Evolutionary conservation across 1,139 yeast species (phyloP), one percentile per base, ranked within the genome.

Genomic region (Neolecta irregularis): DNA sequence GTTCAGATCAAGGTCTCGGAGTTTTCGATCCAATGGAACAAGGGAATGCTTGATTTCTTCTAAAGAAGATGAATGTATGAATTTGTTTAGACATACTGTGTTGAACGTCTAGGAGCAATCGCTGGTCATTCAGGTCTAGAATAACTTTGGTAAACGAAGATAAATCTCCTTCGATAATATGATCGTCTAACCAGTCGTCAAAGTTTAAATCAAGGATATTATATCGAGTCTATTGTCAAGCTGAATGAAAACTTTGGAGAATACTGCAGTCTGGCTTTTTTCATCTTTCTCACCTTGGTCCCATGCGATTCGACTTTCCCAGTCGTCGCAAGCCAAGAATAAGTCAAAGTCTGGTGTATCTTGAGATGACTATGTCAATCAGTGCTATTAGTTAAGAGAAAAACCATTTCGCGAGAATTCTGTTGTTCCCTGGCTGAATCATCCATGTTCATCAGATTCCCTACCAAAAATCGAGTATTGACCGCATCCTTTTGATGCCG

Each of bases 71-170:
- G 13, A 3, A 28, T 28, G n/a, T 18, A 19, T 29, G 21, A 20
- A 13, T 15, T 13, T 24, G 26, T 17, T 37, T 22, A 20, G 29
- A 25, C 25, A 24, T 19, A 19, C 30, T 26, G 11, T 16, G 11
- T 28, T 37, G 37, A 23, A 34, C 34, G 20, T 36, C 41, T n/a
- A 37, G 37, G 4, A 45, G 35, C 16, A 39, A 24, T 13, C 35
- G 37, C 8, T 91, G 79, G 56, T 88, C 99, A 51, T 88, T 88
- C 76, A 83, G 68, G 53, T 88, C 93, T 31, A 88, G 56, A 45
- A 62, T 66, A 39, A 71, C 64, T 39, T 60, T 62, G 24, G 61
- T 52, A 21, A 48, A 56, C 25, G 26, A 55, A 39, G 46, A 60
- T 24, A 78, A 50, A 22, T 68, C 66, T 2, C 94, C 96, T 35